Evolutionary conservation across 2,329 filamentous ascomycete genomes (phyloP).

Genomic region (Colletotrichum cordylinicola): DNA sequence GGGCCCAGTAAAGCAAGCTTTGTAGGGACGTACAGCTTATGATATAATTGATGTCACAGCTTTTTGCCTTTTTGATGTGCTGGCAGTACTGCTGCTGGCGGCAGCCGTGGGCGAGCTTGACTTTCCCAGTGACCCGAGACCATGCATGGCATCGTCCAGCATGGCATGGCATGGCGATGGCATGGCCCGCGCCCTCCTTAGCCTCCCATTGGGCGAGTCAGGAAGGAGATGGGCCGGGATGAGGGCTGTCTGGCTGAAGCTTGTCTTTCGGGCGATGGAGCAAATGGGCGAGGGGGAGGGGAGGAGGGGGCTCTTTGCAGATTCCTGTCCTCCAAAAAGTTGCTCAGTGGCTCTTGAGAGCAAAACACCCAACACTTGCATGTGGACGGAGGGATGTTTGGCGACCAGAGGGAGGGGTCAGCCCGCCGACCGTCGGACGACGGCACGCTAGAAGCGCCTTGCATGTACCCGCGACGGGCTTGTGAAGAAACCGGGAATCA

Average conservation of each 20-base stretch:
- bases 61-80: not conserved
- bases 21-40: not conserved
- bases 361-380: constrained; percentile 4
- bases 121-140: constrained; percentile 7
- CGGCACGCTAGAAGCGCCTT: constrained; percentile 13
- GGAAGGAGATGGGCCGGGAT: constrained; percentile 6
- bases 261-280: constrained; percentile 6
- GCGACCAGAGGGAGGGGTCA: not conserved
- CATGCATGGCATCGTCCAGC: not conserved
- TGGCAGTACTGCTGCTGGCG: not conserved
- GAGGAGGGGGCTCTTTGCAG: not conserved
- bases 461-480: not conserved
- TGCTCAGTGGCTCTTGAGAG: not conserved
- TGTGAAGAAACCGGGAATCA: not conserved
- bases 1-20: not conserved
- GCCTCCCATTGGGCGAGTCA: not conserved
- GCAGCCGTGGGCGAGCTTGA: not conserved
- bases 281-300: not conserved
- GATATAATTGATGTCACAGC: constrained; percentile 3
- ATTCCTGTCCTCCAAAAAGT: not conserved
- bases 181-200: not conserved
- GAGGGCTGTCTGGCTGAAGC: constrained; percentile 14
- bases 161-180: not conserved
- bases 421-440: constrained; percentile 10
- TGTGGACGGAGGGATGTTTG: constrained; percentile 1